Evolutionary conservation across 2,329 filamentous ascomycete genomes (phyloP), one percentile per base, ranked within the genome.

Genomic region (Mycosphaerella sp.): DNA sequence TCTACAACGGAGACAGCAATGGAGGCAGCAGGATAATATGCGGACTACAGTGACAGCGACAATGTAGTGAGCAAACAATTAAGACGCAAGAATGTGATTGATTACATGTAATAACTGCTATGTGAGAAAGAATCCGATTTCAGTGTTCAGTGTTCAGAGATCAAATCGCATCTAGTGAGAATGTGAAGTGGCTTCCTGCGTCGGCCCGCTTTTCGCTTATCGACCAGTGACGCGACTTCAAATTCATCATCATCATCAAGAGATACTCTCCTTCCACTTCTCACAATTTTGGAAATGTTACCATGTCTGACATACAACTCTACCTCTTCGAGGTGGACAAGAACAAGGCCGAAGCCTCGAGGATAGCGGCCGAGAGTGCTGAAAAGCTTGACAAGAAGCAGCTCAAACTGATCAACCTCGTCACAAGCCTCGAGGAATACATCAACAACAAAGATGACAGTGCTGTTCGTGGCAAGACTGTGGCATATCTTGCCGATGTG

Each of bases 361-460:
- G 60, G 28, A 71, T 73, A 44, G 75, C 74, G 28, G 59, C 66
- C 43, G 64, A 66, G 48, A 73, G 72, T 50, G 74, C 74, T 55
- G 59, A 65, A 62, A 73, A 68, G 65, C 71, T 86, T 54, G 76
- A 82, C 63, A 73, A 68, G 60, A 81, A 79, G 58, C 72, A 83
- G 59, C 71, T 79, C 46, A 83, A 79, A 59, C 71, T 86, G 30
- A 73, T 85, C 50, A 76, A 78, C 48, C 69, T 85, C 44, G 78
- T 86, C 49, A 79, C 83, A 62, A 80, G 79, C 40, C 71, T 85
- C 28, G 79, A 80, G 16, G 80, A 84, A 65, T 85, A 84, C 59
- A 76, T 86, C 62, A 85, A 84, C 59, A 79, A 82, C 65, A 65
- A 65, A 45, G 80, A 84, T 61, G 80, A 85, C 68, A 72, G 73